phyloP scores from a whole-genome alignment of 2,329 filamentous ascomycete genomes.

The Lachnellula subtilissima region DNA sequence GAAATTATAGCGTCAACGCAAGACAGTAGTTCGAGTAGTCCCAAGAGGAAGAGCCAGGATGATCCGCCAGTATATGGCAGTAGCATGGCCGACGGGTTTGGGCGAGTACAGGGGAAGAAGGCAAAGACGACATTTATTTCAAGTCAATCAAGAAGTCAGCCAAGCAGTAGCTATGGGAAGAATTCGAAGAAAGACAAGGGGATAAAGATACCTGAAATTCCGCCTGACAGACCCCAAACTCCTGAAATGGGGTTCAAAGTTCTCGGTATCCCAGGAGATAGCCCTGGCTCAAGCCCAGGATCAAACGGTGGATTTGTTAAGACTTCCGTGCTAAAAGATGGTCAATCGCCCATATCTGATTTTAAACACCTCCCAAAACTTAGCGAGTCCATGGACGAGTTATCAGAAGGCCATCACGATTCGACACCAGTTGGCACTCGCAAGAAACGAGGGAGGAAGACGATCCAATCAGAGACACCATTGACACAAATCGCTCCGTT shows the following conservation, averaged over 20 bases:
- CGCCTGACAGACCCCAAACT: background rate
- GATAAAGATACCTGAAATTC: background rate
- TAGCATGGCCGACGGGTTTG: slow-evolving; percentile 17
- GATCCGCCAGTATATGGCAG: slow-evolving; percentile 9
- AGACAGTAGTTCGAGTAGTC: slow-evolving; percentile 1
- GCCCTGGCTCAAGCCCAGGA: background rate
- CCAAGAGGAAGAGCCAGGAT: slow-evolving; percentile 19
- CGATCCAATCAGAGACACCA: background rate
- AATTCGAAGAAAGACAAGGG: background rate
- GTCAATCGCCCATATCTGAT: background rate
- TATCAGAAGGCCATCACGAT: background rate
- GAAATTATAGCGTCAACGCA: background rate
- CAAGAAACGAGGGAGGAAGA: background rate
- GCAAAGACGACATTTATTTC: slow-evolving; percentile 5
- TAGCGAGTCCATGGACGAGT: background rate
- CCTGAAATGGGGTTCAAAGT: background rate
- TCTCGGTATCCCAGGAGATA: background rate
- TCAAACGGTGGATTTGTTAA: background rate
- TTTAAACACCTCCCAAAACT: background rate
- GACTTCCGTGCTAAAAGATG: background rate
- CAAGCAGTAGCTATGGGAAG: background rate
- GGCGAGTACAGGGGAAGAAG: slow-evolving; percentile 7
- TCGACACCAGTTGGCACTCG: background rate
- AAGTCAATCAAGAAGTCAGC: background rate
- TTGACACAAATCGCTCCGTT: slow-evolving; percentile 9